phyloP scores from a whole-genome alignment of 371 early-diverging fungal genomes.

The Smittium culicis region DNA sequence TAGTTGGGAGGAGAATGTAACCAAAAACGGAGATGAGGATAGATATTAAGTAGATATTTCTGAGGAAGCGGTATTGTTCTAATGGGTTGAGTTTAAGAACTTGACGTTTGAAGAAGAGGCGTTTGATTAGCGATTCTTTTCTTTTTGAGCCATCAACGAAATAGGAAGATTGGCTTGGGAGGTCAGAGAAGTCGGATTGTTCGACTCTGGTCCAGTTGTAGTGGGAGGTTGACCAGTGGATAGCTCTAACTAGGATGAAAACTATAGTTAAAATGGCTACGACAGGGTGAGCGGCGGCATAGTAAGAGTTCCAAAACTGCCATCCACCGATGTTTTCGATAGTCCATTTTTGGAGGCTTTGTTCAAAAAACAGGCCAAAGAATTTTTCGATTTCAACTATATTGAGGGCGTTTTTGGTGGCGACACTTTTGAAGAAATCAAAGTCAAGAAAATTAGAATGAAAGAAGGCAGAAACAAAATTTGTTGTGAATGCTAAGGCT shows the following conservation, averaged over 20 bases:
- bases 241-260: constrained; percentile 10
- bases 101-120: not conserved
- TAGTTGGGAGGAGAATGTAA: constrained; percentile 28
- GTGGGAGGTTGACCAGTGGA: not conserved
- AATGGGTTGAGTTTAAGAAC: constrained; percentile 15
- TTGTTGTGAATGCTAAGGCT: constrained; percentile 29
- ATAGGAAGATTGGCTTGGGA: not conserved
- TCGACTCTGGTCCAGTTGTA: not conserved
- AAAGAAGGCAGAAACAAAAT: constrained; percentile 31
- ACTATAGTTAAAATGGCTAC: constrained; percentile 27
- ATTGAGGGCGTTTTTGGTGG: constrained; percentile 27
- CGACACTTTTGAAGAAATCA: constrained; percentile 23
- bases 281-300: constrained; percentile 30
- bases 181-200: not conserved
- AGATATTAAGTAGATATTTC: constrained; percentile 26
- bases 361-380: constrained; percentile 26
- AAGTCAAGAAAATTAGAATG: constrained; percentile 29
- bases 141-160: constrained; percentile 13
- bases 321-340: constrained; percentile 22
- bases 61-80: constrained; percentile 33
- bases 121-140: not conserved
- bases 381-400: constrained; percentile 27
- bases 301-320: constrained; percentile 34
- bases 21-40: constrained; percentile 29
- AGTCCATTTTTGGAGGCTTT: constrained; percentile 30